phyloP scores from a whole-genome alignment of 2,329 filamentous ascomycete species.

The Paracorniculantispora psalliotae region DNA sequence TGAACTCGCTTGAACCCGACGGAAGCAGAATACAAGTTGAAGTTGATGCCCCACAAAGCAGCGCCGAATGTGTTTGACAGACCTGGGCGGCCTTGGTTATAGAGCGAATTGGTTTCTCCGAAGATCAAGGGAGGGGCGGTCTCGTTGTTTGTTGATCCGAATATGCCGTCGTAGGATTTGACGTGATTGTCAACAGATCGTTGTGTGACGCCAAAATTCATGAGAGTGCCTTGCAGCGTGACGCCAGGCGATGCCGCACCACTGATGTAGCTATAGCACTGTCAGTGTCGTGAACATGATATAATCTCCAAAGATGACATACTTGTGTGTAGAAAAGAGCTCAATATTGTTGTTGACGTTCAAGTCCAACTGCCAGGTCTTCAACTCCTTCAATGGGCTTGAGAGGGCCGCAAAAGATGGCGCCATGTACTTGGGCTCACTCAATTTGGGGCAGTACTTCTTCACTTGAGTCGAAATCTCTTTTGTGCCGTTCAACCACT shows the following conservation, averaged over 20 bases:
- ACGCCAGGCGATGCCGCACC: conserved; percentile 55
- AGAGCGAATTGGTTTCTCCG: conserved; percentile 59
- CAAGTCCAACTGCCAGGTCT: conserved; percentile 50
- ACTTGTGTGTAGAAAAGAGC: conserved; percentile 25
- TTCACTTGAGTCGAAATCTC: conserved; percentile 42
- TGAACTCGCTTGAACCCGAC: conserved; percentile 53
- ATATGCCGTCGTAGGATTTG: conserved; percentile 40
- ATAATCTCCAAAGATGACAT: neutral
- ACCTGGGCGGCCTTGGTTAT: conserved; percentile 56
- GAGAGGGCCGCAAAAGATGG: conserved; percentile 52
- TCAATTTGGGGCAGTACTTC: conserved; percentile 46
- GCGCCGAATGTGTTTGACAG: conserved; percentile 62
- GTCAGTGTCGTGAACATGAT: conserved; percentile 8
- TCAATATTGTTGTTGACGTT: conserved; percentile 44
- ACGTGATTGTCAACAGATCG: conserved; percentile 44
- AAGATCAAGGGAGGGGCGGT: conserved; percentile 47
- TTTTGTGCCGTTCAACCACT: conserved; percentile 53
- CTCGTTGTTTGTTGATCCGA: conserved; percentile 11
- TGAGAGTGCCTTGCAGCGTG: conserved; percentile 55
- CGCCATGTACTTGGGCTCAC: conserved; percentile 38
- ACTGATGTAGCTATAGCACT: conserved; percentile 51
- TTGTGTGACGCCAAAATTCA: conserved; percentile 56
- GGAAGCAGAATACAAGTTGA: conserved; percentile 53
- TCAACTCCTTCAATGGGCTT: conserved; percentile 46
- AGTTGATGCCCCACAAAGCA: conserved; percentile 62